Evolutionary conservation across 1,284 basidiomycete species (phyloP).

Genomic region (Ceraceosorus guamensis): DNA sequence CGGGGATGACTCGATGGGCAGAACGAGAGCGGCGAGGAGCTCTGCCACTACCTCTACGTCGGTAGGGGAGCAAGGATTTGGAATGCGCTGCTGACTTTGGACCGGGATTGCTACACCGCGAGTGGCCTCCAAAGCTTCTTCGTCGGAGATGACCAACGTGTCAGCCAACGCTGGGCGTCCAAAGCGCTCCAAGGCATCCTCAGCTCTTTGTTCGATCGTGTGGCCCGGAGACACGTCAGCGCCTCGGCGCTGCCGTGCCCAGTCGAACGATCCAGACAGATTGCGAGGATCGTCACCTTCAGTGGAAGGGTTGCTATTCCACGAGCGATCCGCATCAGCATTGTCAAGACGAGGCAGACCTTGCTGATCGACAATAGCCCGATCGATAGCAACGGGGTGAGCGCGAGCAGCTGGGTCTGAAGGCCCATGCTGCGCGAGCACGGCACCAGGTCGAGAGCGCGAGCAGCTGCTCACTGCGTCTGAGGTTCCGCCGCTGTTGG

Average conservation of each 20-base stretch:
- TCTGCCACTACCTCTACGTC: slow-evolving; percentile 62
- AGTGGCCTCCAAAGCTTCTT: background rate
- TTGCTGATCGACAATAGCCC: too few species aligned
- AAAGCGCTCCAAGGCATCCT: background rate
- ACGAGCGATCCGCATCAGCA: background rate
- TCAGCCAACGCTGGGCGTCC: background rate
- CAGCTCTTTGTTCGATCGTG: background rate
- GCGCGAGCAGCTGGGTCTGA: too few species aligned
- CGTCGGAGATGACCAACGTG: background rate
- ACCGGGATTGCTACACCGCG: too few species aligned
- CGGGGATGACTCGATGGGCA: slow-evolving; percentile 55
- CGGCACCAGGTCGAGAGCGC: background rate
- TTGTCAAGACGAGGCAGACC: background rate
- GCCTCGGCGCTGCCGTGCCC: background rate
- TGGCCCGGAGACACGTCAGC: background rate
- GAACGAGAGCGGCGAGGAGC: slow-evolving; percentile 61
- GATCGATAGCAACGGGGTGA: too few species aligned
- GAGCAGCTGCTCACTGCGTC: background rate
- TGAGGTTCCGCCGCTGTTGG: background rate
- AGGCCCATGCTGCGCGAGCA: too few species aligned
- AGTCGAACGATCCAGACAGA: background rate
- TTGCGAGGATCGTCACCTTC: background rate
- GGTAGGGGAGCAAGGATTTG: slow-evolving; percentile 84
- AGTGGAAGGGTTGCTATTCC: background rate
- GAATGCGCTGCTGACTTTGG: slow-evolving; percentile 47